Conservation (phyloP, 2,329 filamentous ascomycete species). For the Venturia oleaginea region DNA sequence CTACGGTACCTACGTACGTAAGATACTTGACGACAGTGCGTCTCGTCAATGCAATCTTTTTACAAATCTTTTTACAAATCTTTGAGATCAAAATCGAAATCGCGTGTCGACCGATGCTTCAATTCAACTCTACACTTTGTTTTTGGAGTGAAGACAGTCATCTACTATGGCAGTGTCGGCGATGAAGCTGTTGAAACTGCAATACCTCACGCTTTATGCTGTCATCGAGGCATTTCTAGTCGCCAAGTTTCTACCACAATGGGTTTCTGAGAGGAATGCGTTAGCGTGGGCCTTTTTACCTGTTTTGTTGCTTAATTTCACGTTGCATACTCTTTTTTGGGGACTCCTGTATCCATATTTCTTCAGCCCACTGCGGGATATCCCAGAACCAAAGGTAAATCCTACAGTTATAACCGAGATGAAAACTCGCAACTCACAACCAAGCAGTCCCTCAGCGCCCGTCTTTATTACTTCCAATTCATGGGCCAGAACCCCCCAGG, state of each 20-base stretch:
- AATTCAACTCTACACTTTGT: not conserved
- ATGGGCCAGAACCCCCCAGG: conserved; percentile 24
- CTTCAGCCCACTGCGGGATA: conserved; percentile 29
- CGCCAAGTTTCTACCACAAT: not conserved
- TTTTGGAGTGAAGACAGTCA: not conserved
- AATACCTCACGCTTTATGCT: not conserved
- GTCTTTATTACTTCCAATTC: conserved; percentile 22
- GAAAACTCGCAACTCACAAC: conserved; percentile 5
- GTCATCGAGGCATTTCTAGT: not conserved
- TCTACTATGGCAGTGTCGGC: not conserved
- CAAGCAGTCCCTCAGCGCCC: conserved; percentile 27
- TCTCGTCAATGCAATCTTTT: not conserved
- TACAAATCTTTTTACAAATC: too few relatives aligned
- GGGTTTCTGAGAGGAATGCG: not conserved
- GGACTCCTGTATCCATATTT: conserved; percentile 13
- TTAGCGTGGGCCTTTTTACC: not conserved
- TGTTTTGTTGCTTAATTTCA: not conserved
- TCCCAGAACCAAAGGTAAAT: conserved; percentile 25
- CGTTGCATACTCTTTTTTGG: not conserved
- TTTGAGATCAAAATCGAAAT: too few relatives aligned
- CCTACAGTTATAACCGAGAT: not conserved
- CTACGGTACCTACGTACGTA: not conserved
- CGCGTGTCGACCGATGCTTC: not conserved
- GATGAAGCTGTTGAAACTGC: not conserved
- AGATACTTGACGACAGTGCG: not conserved